phyloP scores from a whole-genome alignment of 148 eudicot species.

The Cornus controversa region DNA sequence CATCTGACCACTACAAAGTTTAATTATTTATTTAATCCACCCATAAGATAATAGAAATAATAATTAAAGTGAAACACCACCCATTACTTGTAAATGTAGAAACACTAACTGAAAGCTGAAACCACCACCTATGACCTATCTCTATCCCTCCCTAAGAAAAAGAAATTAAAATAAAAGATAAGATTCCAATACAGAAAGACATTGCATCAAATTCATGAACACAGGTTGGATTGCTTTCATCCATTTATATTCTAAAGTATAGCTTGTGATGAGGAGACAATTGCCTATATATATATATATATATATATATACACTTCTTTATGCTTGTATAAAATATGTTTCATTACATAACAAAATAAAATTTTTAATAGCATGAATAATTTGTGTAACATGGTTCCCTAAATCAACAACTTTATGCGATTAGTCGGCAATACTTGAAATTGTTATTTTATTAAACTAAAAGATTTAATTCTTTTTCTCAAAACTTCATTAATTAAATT shows the following conservation, averaged over 20 bases:
- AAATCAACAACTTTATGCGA: not conserved
- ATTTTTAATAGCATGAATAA: not conserved
- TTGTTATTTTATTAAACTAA: not conserved
- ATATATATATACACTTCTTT: not conserved
- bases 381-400: slow-evolving; percentile 21
- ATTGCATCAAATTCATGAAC: slow-evolving; percentile 49
- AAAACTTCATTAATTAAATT: not conserved
- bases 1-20: not conserved
- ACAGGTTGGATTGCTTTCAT: slow-evolving; percentile 18
- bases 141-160: not conserved
- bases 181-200: slow-evolving; percentile 37
- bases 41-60: not conserved
- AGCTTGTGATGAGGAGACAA: not conserved
- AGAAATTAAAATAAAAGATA: not conserved
- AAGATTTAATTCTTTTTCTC: not conserved
- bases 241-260: not conserved
- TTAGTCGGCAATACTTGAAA: not conserved
- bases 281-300: not conserved
- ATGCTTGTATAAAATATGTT: not conserved
- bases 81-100: not conserved
- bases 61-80: no score
- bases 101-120: not conserved
- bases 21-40: no score
- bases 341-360: not conserved
- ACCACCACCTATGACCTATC: not conserved